phyloP scores from a whole-genome alignment of 108 stramenopile genomes.

The Bacterosira constricta region DNA sequence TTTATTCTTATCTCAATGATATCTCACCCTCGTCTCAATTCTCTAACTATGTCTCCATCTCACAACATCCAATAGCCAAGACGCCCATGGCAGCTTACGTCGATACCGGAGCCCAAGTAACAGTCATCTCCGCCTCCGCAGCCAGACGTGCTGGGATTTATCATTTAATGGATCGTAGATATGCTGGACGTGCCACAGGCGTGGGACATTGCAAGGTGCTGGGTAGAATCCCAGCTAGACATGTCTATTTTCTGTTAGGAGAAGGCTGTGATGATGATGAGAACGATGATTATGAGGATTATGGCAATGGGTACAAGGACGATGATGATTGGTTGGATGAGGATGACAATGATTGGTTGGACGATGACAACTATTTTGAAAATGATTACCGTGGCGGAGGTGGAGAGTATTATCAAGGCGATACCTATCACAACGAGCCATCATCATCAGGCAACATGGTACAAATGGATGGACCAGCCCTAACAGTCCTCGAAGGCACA shows the following conservation, averaged over 20 bases:
- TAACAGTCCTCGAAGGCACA: constrained; percentile 58
- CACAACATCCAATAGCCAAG: not conserved
- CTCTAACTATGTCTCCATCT: not conserved
- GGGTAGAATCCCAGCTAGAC: constrained; percentile 60
- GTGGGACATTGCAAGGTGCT: constrained; percentile 64
- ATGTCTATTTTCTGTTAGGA: constrained; percentile 44
- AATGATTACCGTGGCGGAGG: not conserved
- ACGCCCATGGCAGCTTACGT: constrained; percentile 57
- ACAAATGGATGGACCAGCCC: constrained; percentile 52
- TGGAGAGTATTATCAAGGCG: not conserved
- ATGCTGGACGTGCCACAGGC: constrained; percentile 66
- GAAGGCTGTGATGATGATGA: constrained; percentile 10
- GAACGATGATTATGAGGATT: not conserved
- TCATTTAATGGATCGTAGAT: constrained; percentile 66
- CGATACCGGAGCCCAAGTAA: constrained; percentile 73
- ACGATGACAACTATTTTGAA: not conserved
- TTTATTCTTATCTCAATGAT: too few relatives aligned
- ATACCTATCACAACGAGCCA: not conserved
- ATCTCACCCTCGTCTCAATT: not conserved
- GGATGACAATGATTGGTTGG: not conserved
- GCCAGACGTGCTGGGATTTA: constrained; percentile 53
- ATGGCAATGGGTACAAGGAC: not conserved
- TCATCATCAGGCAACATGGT: not conserved
- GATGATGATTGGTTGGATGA: not conserved
- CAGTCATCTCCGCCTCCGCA: constrained; percentile 58